Evolutionary conservation across 78 protist species (phyloP).

Genomic region (Dictyostelium discoideum): DNA sequence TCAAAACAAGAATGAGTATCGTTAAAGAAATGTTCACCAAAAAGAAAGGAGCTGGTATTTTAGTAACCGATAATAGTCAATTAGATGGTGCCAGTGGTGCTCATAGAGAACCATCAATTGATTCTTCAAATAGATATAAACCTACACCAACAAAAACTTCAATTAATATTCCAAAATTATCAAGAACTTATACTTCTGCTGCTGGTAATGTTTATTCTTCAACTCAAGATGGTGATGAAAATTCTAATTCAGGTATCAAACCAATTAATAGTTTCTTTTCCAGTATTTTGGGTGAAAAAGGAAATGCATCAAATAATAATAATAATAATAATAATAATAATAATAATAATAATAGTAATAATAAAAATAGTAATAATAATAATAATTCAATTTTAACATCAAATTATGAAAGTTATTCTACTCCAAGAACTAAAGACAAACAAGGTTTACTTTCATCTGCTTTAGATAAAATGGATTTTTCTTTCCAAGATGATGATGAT

Average conservation of each 20-base stretch:
- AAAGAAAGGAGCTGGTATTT: background rate
- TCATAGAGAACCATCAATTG: background rate
- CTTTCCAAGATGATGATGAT: slow-evolving; percentile 28
- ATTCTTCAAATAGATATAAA: slow-evolving; percentile 13
- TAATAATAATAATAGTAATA: background rate
- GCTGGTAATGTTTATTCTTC: slow-evolving; percentile 17
- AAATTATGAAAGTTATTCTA: background rate
- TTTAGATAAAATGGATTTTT: slow-evolving; percentile 55
- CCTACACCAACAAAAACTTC: background rate
- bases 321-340: background rate
- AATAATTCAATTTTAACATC: background rate
- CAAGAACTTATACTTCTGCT: slow-evolving; percentile 38
- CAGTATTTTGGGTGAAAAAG: background rate
- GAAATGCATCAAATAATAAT: background rate
- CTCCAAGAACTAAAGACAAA: background rate
- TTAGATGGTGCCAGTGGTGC: slow-evolving; percentile 28
- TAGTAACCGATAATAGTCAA: background rate
- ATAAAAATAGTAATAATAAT: no score
- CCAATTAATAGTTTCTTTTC: background rate
- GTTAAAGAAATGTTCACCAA: slow-evolving; percentile 32
- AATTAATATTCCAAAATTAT: slow-evolving; percentile 1
- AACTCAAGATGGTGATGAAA: background rate
- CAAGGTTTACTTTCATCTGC: slow-evolving; percentile 24
- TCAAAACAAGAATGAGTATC: slow-evolving; percentile 23
- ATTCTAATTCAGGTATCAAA: background rate